A percentile compares a stretch with the other conserved stretches of the same genome.
These are phyloP conservation scores for Parmelia sp. DNA, from an alignment of 495 filamentous ascomycete genomes.

Conservation along the genomic window DNA sequence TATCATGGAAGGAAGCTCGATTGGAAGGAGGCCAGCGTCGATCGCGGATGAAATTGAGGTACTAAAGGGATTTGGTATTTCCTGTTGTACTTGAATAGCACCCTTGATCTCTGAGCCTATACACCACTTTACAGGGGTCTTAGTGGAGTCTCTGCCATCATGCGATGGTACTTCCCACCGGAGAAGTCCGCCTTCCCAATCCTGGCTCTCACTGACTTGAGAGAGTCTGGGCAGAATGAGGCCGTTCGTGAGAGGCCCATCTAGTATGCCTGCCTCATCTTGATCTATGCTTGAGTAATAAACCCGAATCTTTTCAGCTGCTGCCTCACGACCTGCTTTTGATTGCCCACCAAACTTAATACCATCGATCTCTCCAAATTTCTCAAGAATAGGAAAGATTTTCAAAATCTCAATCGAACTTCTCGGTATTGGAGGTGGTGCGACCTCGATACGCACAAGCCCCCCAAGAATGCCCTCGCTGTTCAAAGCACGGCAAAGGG, in stretches of 20 bases:
- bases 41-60: constrained; percentile 40
- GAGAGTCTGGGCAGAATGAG: constrained; percentile 54
- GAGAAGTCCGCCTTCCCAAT: constrained; percentile 71
- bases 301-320: constrained; percentile 48
- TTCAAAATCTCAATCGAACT: constrained; percentile 54
- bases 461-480: constrained; percentile 74
- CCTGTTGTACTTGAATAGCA: constrained; percentile 62
- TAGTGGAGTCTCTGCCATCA: constrained; percentile 38
- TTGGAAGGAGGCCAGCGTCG: constrained; percentile 48
- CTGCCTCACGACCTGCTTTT: constrained; percentile 64
- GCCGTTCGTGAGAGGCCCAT: constrained; percentile 84
- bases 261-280: constrained; percentile 53
- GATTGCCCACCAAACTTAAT: constrained; percentile 87
- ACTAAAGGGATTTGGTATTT: constrained; percentile 56
- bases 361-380: constrained; percentile 49
- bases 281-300: constrained; percentile 45
- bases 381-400: constrained; percentile 66
- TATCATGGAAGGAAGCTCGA: constrained; percentile 57
- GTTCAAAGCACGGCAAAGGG: constrained; percentile 65
- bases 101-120: constrained; percentile 67
- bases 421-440: constrained; percentile 52
- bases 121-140: constrained; percentile 61
- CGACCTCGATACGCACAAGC: constrained; percentile 74
- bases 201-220: background rate
- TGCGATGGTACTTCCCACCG: constrained; percentile 60